Conservation (phyloP, 192 early-diverging fungal genomes). For the Backusella sp. region DNA sequence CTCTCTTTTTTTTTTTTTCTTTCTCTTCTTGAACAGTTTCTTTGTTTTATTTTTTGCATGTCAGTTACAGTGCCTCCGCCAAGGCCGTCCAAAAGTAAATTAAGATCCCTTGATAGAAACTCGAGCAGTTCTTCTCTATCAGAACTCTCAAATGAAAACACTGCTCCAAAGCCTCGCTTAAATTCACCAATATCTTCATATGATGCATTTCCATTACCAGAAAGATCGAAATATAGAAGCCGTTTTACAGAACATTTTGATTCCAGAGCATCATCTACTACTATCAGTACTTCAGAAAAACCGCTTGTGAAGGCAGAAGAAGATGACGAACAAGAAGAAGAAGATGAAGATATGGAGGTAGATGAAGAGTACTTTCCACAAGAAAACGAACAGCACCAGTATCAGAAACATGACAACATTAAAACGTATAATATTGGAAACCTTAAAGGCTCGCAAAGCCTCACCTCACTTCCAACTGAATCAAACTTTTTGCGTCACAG, state of each 20-base stretch:
- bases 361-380: neutral
- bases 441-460: neutral
- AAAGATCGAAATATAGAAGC: conserved; percentile 3
- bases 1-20: neutral
- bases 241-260: conserved; percentile 12
- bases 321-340: neutral
- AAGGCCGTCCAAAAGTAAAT: conserved; percentile 14
- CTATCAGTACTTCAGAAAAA: neutral
- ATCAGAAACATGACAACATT: neutral
- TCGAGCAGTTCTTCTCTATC: neutral
- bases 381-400: neutral
- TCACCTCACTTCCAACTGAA: neutral
- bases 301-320: neutral
- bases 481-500: neutral
- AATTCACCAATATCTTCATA: neutral
- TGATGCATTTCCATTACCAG: neutral
- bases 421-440: neutral
- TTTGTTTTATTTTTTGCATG: neutral
- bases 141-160: neutral
- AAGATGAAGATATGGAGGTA: neutral
- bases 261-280: neutral
- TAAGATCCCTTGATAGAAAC: neutral
- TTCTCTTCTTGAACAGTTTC: neutral
- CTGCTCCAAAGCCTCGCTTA: neutral
- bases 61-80: conserved; percentile 1